Percentiles rank a stretch among this genome's conserved stretches.
phyloP scores from a whole-genome alignment of 805 yeast species.

The Candida palmyrensis region DNA sequence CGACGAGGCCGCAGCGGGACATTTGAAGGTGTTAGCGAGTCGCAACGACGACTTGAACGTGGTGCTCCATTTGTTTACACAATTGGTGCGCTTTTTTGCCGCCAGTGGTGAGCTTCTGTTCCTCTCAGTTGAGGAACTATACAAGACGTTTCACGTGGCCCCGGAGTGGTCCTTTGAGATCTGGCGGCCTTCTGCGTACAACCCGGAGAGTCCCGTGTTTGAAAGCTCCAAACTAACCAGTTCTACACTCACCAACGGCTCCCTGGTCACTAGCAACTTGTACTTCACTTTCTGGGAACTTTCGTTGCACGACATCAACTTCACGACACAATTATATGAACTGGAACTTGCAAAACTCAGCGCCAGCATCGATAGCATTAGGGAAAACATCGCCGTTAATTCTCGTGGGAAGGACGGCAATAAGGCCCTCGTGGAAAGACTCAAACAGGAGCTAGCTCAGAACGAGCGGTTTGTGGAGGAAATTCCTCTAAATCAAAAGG shows the following conservation, averaged over 20 bases:
- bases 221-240: not conserved
- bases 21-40: constrained; percentile 67
- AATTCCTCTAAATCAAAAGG: constrained; percentile 36
- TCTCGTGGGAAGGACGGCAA: constrained; percentile 20
- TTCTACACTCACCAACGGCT: constrained; percentile 5
- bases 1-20: constrained; percentile 28
- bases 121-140: constrained; percentile 36
- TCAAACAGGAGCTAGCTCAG: constrained; percentile 16
- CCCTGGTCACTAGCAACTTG: constrained; percentile 39
- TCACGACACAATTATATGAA: constrained; percentile 45
- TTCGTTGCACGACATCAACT: constrained; percentile 65
- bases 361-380: constrained; percentile 27
- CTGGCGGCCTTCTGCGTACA: constrained; percentile 47
- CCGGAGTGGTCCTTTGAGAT: constrained; percentile 69
- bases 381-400: constrained; percentile 27
- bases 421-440: constrained; percentile 16
- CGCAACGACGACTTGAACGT: constrained; percentile 68
- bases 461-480: constrained; percentile 18
- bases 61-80: constrained; percentile 61
- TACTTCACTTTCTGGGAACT: constrained; percentile 70
- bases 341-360: constrained; percentile 38
- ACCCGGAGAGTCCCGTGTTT: not conserved
- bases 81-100: constrained; percentile 51
- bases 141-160: constrained; percentile 40
- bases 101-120: constrained; percentile 23